Conservation (phyloP, 352 stramenopile genomes). For the Phytophthora pluvialis region DNA sequence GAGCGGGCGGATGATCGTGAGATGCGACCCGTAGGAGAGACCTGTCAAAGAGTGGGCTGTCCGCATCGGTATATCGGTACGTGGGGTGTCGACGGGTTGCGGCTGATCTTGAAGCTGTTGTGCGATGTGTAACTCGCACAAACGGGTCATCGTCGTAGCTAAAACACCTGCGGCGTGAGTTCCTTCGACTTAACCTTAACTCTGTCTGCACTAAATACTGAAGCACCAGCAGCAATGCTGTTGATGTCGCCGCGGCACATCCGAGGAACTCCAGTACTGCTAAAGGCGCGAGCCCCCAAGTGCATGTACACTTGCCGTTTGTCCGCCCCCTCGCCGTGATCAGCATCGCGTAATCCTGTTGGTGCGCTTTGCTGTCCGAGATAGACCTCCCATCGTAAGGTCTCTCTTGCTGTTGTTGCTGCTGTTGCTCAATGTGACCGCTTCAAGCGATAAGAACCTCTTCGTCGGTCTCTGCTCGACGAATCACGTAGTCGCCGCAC, state of each 20-base stretch:
- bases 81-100: conserved; percentile 11
- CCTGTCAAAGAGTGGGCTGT: conserved; percentile 22
- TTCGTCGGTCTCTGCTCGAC: conserved; percentile 28
- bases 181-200: conserved; percentile 1
- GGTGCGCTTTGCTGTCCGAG: background rate
- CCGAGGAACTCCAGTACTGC: conserved; percentile 7
- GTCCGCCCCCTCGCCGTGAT: background rate
- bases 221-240: background rate
- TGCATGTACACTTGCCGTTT: conserved; percentile 16
- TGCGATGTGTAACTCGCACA: conserved; percentile 14
- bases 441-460: conserved; percentile 11
- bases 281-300: conserved; percentile 27
- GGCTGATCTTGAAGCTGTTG: conserved; percentile 18
- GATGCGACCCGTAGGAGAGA: conserved; percentile 12
- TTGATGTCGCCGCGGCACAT: conserved; percentile 11
- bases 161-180: conserved; percentile 4
- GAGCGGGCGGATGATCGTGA: conserved; percentile 22
- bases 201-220: conserved; percentile 32
- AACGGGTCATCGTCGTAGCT: background rate
- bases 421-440: conserved; percentile 9
- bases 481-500: conserved; percentile 22
- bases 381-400: conserved; percentile 5
- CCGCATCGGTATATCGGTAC: conserved; percentile 21
- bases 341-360: conserved; percentile 11
- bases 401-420: background rate